phyloP scores from a whole-genome alignment of 1,284 basidiomycete genomes.

The Moesziomyces sp. region DNA sequence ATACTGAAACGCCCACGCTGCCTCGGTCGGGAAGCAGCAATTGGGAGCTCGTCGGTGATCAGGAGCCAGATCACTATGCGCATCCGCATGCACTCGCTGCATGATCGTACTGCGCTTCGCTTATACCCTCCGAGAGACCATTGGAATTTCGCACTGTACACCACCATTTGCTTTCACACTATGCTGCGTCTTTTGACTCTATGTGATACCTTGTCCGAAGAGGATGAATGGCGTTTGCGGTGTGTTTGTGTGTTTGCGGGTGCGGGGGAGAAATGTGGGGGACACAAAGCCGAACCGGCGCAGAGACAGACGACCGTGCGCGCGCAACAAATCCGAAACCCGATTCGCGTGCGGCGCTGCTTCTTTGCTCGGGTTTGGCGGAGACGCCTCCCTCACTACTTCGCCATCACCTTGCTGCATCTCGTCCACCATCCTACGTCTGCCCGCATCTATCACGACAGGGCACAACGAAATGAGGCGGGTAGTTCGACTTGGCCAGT shows the following conservation, averaged over 20 bases:
- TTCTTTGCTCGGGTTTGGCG: constrained; percentile 13
- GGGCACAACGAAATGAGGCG: constrained; percentile 11
- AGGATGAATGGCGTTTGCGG: too few relatives aligned
- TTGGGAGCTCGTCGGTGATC: constrained; percentile 43
- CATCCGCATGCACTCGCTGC: constrained; percentile 23
- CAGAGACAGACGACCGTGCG: constrained; percentile 12
- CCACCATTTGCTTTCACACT: neutral
- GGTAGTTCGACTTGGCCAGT: neutral
- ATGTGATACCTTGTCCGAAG: too few relatives aligned
- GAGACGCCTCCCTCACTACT: neutral
- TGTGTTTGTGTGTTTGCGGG: too few relatives aligned
- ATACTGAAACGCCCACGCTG: constrained; percentile 3
- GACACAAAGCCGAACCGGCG: constrained; percentile 2
- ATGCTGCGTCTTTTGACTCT: too few relatives aligned
- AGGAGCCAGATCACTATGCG: constrained; percentile 17
- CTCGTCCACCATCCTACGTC: neutral
- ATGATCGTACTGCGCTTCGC: neutral
- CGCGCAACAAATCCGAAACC: constrained; percentile 15
- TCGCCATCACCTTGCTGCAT: neutral
- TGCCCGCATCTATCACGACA: too few relatives aligned
- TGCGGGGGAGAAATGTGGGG: neutral
- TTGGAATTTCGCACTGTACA: neutral
- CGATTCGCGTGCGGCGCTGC: constrained; percentile 1
- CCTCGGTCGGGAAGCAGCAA: constrained; percentile 45
- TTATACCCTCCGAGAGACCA: constrained; percentile 17